Percentiles rank a stretch among this genome's conserved stretches.
Evolutionary conservation across 768 basidiomycete species (phyloP).

Genomic region (Omphalotus guepiniiformis): DNA sequence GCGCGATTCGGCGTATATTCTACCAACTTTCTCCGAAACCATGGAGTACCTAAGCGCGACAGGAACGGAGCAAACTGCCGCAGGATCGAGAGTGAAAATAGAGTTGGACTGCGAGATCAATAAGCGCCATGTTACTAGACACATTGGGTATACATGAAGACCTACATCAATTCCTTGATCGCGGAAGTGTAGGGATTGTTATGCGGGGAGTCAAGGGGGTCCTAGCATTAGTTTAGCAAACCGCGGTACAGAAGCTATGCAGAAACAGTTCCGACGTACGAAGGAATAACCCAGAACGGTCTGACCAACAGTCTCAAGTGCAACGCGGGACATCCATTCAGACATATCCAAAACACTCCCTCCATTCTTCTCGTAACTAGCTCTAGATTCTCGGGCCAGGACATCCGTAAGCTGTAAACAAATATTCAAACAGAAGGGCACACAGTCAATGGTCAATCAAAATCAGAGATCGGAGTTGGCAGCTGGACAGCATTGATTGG

Average conservation of each 20-base stretch:
- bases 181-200: slow-evolving; percentile 42
- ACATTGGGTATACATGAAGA: slow-evolving; percentile 1
- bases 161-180: slow-evolving; percentile 43
- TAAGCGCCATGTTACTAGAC: not conserved
- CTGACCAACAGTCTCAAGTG: slow-evolving; percentile 40
- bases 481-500: not conserved
- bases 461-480: not conserved
- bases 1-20: slow-evolving; percentile 34
- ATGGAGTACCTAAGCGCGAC: slow-evolving; percentile 35
- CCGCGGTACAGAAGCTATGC: not conserved
- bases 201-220: slow-evolving; percentile 37
- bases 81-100: slow-evolving; percentile 40
- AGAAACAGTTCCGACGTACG: not conserved
- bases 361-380: slow-evolving; percentile 6
- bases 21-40: slow-evolving; percentile 39
- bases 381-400: slow-evolving; percentile 21
- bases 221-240: slow-evolving; percentile 9
- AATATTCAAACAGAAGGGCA: not conserved
- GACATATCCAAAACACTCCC: slow-evolving; percentile 37
- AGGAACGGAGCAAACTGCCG: slow-evolving; percentile 44
- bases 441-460: not conserved
- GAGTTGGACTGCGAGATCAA: slow-evolving; percentile 32
- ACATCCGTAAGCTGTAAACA: slow-evolving; percentile 25
- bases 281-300: slow-evolving; percentile 44
- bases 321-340: slow-evolving; percentile 41